A percentile compares a stretch with the other conserved stretches of the same genome.
phyloP scores from a whole-genome alignment of 2,329 filamentous ascomycete species.

The Calonectria naviculata region DNA sequence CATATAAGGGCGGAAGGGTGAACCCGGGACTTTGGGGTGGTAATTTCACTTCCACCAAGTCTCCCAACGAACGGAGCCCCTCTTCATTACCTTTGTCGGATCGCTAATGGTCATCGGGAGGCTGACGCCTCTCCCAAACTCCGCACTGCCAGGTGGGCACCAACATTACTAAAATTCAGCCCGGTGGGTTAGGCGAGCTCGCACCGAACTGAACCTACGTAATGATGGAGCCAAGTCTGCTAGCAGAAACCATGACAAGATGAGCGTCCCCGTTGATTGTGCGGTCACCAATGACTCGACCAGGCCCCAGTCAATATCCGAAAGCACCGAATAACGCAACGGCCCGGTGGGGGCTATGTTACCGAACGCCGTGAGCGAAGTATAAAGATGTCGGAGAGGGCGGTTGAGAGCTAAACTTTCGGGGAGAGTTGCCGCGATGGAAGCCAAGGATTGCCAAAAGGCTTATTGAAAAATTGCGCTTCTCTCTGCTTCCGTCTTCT shows the following conservation, averaged over 20 bases:
- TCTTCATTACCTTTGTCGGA: background rate
- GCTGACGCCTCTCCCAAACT: slow-evolving; percentile 15
- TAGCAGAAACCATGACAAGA: slow-evolving; percentile 23
- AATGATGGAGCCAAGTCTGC: slow-evolving; percentile 35
- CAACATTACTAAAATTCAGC: slow-evolving; percentile 9
- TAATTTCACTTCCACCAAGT: background rate
- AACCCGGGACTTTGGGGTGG: background rate
- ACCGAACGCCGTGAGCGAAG: slow-evolving; percentile 2
- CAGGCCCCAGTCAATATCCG: slow-evolving; percentile 7
- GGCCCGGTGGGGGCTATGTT: background rate
- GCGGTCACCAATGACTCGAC: background rate
- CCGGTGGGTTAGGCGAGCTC: slow-evolving; percentile 5
- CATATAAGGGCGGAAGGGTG: background rate
- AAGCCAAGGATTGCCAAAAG: background rate
- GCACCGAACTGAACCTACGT: slow-evolving; percentile 27
- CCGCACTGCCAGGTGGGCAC: background rate
- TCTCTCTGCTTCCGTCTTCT: background rate
- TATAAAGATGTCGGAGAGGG: background rate
- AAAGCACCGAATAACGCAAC: slow-evolving; percentile 2
- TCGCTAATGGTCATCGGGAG: slow-evolving; percentile 1
- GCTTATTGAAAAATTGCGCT: background rate
- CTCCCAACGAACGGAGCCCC: background rate
- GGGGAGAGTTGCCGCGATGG: background rate
- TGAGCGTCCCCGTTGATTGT: slow-evolving; percentile 6
- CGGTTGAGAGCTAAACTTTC: background rate